phyloP scores from a whole-genome alignment of 2,329 filamentous ascomycete species.

The Chlorencoelia australis region DNA sequence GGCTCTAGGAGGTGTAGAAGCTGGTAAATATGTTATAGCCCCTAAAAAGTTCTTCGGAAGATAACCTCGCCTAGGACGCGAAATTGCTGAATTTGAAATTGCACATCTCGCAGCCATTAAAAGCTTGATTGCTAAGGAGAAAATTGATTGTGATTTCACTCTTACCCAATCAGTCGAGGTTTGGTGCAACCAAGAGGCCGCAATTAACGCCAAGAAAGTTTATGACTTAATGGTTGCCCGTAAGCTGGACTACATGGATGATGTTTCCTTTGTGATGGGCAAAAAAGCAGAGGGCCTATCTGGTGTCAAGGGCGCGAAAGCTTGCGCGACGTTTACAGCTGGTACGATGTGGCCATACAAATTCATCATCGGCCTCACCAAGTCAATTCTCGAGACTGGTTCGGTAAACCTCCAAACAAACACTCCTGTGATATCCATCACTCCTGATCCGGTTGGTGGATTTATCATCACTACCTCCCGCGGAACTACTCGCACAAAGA shows the following conservation, averaged over 20 bases:
- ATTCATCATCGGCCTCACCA: slow-evolving; percentile 42
- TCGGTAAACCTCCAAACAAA: slow-evolving; percentile 42
- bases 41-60: too few relatives aligned
- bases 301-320: slow-evolving; percentile 18
- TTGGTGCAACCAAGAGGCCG: slow-evolving; percentile 1
- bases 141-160: slow-evolving; percentile 33
- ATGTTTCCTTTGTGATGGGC: slow-evolving; percentile 1
- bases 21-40: too few relatives aligned
- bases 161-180: slow-evolving; percentile 23
- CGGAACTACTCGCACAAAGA: slow-evolving; percentile 41
- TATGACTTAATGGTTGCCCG: slow-evolving; percentile 3
- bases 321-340: slow-evolving; percentile 14
- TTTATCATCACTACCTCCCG: slow-evolving; percentile 43
- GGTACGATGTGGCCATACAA: slow-evolving; percentile 47
- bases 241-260: slow-evolving; percentile 2
- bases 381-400: slow-evolving; percentile 33
- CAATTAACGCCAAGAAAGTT: not conserved
- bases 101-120: slow-evolving; percentile 30
- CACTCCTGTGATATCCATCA: slow-evolving; percentile 32
- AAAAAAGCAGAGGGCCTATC: slow-evolving; percentile 8
- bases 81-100: slow-evolving; percentile 29
- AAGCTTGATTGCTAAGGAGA: slow-evolving; percentile 29
- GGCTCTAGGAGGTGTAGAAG: not conserved
- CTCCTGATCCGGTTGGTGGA: slow-evolving; percentile 13
- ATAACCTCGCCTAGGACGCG: too few relatives aligned